Conservation (phyloP, 495 filamentous ascomycete genomes). For the Podospora conica region DNA sequence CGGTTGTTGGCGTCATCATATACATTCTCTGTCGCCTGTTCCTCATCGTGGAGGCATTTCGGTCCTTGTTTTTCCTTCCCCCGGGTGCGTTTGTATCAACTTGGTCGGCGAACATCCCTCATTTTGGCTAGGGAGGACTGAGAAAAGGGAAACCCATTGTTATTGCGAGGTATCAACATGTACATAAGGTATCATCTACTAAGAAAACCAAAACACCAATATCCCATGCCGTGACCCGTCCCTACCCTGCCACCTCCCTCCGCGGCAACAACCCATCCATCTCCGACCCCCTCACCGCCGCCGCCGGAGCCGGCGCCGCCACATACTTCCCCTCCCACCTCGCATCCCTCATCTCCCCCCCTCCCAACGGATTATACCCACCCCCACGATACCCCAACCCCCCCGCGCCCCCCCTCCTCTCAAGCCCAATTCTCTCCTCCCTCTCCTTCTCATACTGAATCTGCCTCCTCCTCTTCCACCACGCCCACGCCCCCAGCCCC, state of each 20-base stretch:
- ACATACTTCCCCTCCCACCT: background rate
- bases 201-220: background rate
- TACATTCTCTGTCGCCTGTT: background rate
- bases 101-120: slow-evolving; percentile 1
- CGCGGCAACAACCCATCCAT: background rate
- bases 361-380: background rate
- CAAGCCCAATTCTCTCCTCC: background rate
- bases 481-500: background rate
- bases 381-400: background rate
- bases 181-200: too few relatives aligned
- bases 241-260: background rate
- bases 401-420: background rate
- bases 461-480: background rate
- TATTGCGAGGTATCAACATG: background rate
- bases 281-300: background rate
- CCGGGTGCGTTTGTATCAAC: background rate
- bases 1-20: too few relatives aligned
- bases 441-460: background rate
- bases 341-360: background rate
- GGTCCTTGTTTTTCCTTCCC: background rate
- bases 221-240: background rate
- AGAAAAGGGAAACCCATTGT: too few relatives aligned
- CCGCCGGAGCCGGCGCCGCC: background rate
- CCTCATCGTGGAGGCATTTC: background rate
- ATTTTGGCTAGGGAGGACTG: background rate